Evolutionary conservation across 352 stramenopile genomes (phyloP), one percentile per base, ranked within the genome.

Genomic region (Phytophthora colocasiae): DNA sequence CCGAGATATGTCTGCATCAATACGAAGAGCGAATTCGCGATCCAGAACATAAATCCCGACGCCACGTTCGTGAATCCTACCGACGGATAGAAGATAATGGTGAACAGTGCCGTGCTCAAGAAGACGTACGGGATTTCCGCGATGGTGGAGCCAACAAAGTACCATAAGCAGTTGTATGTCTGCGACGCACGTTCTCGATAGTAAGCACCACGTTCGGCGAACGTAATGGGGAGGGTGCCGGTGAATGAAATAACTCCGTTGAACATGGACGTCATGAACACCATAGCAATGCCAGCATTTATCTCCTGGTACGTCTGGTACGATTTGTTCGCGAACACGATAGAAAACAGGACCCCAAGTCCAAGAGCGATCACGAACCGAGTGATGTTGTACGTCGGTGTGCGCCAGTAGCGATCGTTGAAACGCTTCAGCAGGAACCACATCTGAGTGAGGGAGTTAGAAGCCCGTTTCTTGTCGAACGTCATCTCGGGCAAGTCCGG

Each of bases 241-340:
- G 90, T 81, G 47, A 96, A 87, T 24, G 80, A 87, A 12, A 91
- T 84, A 22, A 96, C 73, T 27, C 78, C 76, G 34, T 88, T 81
- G 56, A 97, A 97, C 55, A 92, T 53, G 2, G 90, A 83, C 2
- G 81, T 80, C 14, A 91, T 73, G 69, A 92, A 97, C 39, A 96
- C 85, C 24, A 95, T 83, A 12, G 80, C 83, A 11, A 97, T 58
- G 11, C 75, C 80, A 4, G 49, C 53, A n/a, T 84, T 83, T 11
- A 82, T 57, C 12, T 70, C 73, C 27, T 72, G 65, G 48, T 77
- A 83, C 15, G 75, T 69, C 36, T 50, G 41, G 52, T 77, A 81
- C n/a, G 79, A 58, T 14, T 71, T 58, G 41, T 63, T 53, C 5
- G 71, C 24, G 51, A 85, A 96, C 14, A 95, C 73, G 6, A 89